Evolutionary conservation across 352 stramenopile species (phyloP), one percentile per base, ranked within the genome.

Genomic region (Phytophthora melonis): DNA sequence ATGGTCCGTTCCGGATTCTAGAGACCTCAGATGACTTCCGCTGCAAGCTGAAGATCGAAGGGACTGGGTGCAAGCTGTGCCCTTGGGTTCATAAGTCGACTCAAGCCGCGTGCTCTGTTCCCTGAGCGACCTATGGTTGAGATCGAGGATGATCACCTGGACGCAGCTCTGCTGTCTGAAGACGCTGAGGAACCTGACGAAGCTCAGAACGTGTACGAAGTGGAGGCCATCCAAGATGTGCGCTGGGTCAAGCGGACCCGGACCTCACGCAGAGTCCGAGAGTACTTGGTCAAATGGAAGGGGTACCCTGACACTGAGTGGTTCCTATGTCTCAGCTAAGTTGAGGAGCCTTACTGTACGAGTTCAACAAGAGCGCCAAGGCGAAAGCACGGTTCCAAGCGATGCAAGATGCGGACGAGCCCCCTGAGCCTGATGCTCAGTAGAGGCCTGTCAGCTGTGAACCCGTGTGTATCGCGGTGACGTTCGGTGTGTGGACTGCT

Each of bases 21-120:
- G 1, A 47, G 39, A 47, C 10, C 1, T 43, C 36, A 16, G 13
- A 43, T 16, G 36, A 43, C 13, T 43, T 43, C 36, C 8, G 36
- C 0, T 43, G 36, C 1, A 43, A 43, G 36, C 36, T 43, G 36
- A 43, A 43, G 36, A 43, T 43, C 36, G 36, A 43, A 11, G 36
- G 61, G 1, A 30, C 27, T 30, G 27, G 39, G 39, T 18, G 39
- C 25, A 4, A 30, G 39, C 9, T 47, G 10, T n/a, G n/a, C n/a
- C n/a, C n/a, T n/a, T n/a, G n/a, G n/a, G n/a, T n/a, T n/a, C n/a
- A n/a, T n/a, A n/a, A 62, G 36, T 14, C 3, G 52, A 6, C n/a
- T 68, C 11, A 68, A 62, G 10, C 39, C 52, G 13, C 23, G 50
- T n/a, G n/a, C n/a, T n/a, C n/a, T n/a, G n/a, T n/a, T n/a, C n/a